Base-by-base conservation (phyloP, 371 early-diverging fungal species). In the Chytridium lagenaria region DNA sequence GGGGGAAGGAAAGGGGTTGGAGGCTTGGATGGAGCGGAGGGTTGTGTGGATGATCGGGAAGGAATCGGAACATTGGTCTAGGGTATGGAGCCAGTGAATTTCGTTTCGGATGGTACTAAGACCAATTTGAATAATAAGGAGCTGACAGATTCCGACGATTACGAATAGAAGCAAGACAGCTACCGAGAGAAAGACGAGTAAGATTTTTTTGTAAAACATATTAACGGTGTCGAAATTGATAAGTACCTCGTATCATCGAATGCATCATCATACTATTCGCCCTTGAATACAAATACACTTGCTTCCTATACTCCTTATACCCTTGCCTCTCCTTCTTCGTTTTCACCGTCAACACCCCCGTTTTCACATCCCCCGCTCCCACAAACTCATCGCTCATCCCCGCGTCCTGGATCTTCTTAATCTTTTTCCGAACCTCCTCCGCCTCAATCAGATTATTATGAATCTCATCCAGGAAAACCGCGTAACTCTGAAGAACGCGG, bases 211-310 rank as follows among this genome's bases (percentile, higher is more conserved):
- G 44, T 44, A 12, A 12, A 44, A 19, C 7, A 44, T 19, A 44
- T 16, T 28, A 38, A n/a, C n/a, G n/a, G n/a, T n/a, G n/a, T n/a
- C n/a, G n/a, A n/a, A n/a, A n/a, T n/a, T n/a, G n/a, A n/a, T n/a
- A n/a, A n/a, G n/a, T 12, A 73, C 74, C 74, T 51, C 74, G 40
- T 23, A 69, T 64, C 74, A 74, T 63, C 65, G 61, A 50, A 19
- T 36, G 63, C 22, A 74, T 38, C 2, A 49, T 23, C 36, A 38
- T 34, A 30, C 74, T 74, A 38, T 69, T 74, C 34, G 64, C 74
- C 50, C 37, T 69, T 5, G 74, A 74, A 55, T 74, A 74, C n/a
- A 69, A n/a, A 34, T 74, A 74, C 12, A 74, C 74, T 63, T 74
- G 74, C 55, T 74, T 74, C 52, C 74, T 38, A 34, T 74, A 74